Evolutionary conservation across 768 basidiomycete species (phyloP).

Genomic region (Leucocoprinus birnbaumii): DNA sequence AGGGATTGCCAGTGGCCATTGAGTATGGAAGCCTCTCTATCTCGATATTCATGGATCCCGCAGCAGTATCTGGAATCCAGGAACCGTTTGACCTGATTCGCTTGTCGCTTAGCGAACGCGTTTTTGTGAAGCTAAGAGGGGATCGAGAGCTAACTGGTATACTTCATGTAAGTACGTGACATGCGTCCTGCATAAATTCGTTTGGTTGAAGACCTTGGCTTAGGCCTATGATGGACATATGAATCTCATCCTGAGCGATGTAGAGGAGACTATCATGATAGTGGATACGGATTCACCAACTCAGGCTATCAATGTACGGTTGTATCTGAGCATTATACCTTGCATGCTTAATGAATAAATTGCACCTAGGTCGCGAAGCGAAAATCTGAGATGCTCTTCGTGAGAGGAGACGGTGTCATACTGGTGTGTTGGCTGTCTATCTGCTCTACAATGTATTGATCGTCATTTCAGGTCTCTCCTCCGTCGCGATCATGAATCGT

Average conservation of each 20-base stretch:
- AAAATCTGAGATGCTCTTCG: conserved; percentile 97
- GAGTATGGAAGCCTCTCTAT: too few relatives aligned
- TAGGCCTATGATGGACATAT: conserved; percentile 99
- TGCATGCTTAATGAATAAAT: not conserved
- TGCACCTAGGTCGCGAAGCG: conserved; percentile 76
- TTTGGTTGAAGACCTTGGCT: conserved; percentile 13
- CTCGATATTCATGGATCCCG: conserved; percentile 54
- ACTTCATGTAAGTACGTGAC: conserved; percentile 68
- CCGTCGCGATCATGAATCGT: conserved; percentile 74
- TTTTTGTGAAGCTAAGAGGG: conserved; percentile 95
- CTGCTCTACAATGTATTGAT: conserved; percentile 14
- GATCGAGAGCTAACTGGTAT: conserved; percentile 91
- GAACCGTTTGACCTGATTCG: conserved; percentile 98
- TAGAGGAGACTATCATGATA: conserved; percentile 95
- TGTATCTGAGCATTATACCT: conserved; percentile 64
- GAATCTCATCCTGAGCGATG: conserved; percentile 97
- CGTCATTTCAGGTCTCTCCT: conserved; percentile 62
- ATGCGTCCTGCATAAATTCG: conserved; percentile 7
- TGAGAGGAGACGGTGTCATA: conserved; percentile 96
- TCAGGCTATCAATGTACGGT: conserved; percentile 49
- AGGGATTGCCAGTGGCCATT: too few relatives aligned
- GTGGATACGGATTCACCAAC: conserved; percentile 78
- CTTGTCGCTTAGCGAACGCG: conserved; percentile 93
- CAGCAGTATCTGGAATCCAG: conserved; percentile 69
- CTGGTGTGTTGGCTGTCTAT: conserved; percentile 50